Conservation (phyloP, 345 rosid species). For the Boechera retrofracta region DNA sequence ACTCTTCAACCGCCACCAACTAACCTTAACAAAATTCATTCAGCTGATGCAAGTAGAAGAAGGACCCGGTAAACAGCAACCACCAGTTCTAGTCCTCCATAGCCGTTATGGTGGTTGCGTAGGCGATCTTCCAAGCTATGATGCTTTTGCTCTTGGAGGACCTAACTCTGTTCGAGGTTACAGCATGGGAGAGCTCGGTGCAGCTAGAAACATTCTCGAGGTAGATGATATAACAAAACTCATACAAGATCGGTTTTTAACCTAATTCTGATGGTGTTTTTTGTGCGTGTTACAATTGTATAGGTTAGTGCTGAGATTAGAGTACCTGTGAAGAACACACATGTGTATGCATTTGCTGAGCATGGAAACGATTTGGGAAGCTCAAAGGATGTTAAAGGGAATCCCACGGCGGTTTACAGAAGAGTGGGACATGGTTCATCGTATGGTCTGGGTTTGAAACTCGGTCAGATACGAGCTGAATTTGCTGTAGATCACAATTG, state of each 20-base stretch:
- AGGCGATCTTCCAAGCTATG: conserved; percentile 96
- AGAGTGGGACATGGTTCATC: conserved; percentile 95
- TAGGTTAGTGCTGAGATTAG: conserved; percentile 81
- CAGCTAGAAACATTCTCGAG: conserved; percentile 84
- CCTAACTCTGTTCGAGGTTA: conserved; percentile 96
- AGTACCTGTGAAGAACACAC: conserved; percentile 79
- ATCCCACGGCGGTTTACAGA: conserved; percentile 86
- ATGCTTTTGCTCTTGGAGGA: conserved; percentile 92
- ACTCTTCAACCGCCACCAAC: conserved; percentile 94
- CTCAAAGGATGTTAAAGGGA: conserved; percentile 96
- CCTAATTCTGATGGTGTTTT: background rate
- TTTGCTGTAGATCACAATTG: conserved; percentile 93
- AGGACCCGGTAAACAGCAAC: conserved; percentile 78
- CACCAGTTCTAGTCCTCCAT: conserved; percentile 88
- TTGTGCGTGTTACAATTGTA: background rate
- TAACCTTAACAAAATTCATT: conserved; percentile 77
- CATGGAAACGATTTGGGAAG: conserved; percentile 93
- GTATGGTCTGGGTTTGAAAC: conserved; percentile 78
- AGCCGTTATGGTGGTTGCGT: conserved; percentile 96
- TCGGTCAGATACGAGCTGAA: conserved; percentile 89
- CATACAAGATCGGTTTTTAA: background rate
- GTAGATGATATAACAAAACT: conserved; percentile 43
- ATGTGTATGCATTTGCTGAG: conserved; percentile 83
- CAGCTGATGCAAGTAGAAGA: conserved; percentile 84
- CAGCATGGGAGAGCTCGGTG: conserved; percentile 98